Conservation (phyloP, 2,329 filamentous ascomycete genomes). For the Trichoderma atrobrunneum region DNA sequence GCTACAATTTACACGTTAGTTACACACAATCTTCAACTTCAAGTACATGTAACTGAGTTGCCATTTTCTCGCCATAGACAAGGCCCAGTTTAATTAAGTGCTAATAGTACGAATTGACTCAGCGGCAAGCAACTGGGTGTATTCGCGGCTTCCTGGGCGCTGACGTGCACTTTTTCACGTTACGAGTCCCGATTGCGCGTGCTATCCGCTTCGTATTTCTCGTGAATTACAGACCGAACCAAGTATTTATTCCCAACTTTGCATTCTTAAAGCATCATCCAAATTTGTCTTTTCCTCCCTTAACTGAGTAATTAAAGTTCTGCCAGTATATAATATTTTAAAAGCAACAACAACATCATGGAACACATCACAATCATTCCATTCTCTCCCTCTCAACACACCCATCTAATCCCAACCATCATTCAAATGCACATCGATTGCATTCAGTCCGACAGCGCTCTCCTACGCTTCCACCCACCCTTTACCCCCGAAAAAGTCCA, state of each 20-base stretch:
- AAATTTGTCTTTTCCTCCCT: background rate
- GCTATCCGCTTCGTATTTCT: background rate
- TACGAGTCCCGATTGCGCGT: background rate
- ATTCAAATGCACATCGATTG: slow-evolving; percentile 17
- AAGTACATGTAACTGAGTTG: background rate
- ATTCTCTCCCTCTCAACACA: background rate
- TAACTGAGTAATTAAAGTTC: background rate
- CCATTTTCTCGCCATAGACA: background rate
- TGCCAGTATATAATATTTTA: background rate
- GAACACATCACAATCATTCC: background rate
- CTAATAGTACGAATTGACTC: background rate
- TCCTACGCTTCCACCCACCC: slow-evolving; percentile 21
- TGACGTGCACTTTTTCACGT: background rate
- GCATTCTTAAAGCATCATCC: background rate
- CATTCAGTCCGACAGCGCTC: slow-evolving; percentile 14
- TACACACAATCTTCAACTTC: too few species aligned
- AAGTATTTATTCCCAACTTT: background rate
- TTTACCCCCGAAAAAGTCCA: slow-evolving; percentile 13
- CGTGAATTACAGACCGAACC: background rate
- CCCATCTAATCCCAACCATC: background rate
- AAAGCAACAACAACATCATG: background rate
- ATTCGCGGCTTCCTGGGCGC: background rate
- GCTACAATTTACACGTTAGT: background rate
- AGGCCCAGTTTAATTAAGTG: background rate
- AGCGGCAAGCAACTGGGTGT: background rate